Base-by-base conservation (phyloP, 2,329 filamentous ascomycete species). In the Elsinoe ampelina region DNA sequence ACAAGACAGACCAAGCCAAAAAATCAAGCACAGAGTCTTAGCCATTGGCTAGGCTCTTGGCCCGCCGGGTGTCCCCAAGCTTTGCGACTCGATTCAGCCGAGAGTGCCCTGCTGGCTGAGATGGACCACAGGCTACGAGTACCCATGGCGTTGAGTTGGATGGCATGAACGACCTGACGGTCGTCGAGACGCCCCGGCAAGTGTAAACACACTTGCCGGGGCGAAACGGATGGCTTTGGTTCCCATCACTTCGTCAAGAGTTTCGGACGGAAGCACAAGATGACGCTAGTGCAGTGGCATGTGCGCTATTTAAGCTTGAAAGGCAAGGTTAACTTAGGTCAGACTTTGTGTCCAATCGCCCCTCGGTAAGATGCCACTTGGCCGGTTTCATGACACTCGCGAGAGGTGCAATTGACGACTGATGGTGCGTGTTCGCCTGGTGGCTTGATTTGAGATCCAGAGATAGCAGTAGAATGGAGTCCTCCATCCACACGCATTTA, bases 11-110 rank as follows among this genome's bases (percentile, higher is more conserved):
- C 34, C 48, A 52, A 52, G 48, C 32, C 22, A 17, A 17, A 19
- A 30, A 52, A n/a, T n/a, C n/a, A n/a, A n/a, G n/a, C n/a, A 52
- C 17, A 11, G 22, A 38, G 47, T 51, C 47, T 51, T 51, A 51
- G 47, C 47, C n/a, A 32, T n/a, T 17, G 26, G 6, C 47, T n/a
- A 51, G 26, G 43, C 43, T n/a, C 36, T n/a, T n/a, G 36, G 36
- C 36, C 36, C 36, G 17, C 36, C 5, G 13, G 12, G 26, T 30
- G 26, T 30, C 36, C n/a, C 13, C 36, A 19, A 39, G 36, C 4
- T 39, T 7, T n/a, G 36, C 36, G 13, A 19, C 36, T 3, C 36
- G 12, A 10, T 5, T 5, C 5, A n/a, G 36, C 17, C 36, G 36
- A n/a, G 5, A 7, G 4, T 30, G 26, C 26, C 26, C 5, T 8